Evolutionary conservation across 345 rosid genomes (phyloP).

Genomic region (Rubroshorea leprosula): DNA sequence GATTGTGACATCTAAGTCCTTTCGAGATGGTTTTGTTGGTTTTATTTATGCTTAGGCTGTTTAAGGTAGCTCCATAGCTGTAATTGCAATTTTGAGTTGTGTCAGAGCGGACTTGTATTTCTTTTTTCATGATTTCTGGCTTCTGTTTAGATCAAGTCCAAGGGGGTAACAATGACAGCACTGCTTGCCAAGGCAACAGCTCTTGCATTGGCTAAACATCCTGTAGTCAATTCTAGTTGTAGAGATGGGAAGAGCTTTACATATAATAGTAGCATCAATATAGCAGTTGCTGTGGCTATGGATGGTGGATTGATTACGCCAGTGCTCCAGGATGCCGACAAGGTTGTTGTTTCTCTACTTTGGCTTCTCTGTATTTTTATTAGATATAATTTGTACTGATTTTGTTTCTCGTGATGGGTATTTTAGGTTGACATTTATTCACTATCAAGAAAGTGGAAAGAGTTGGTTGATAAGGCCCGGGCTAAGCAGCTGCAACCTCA

Average conservation of each 20-base stretch:
- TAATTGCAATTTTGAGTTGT: no score
- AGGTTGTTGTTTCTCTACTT: conserved; percentile 39
- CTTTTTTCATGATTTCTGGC: neutral
- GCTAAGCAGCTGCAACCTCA: conserved; percentile 95
- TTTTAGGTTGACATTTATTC: conserved; percentile 85
- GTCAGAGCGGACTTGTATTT: no score
- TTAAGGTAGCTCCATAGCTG: no score
- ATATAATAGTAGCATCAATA: conserved; percentile 72
- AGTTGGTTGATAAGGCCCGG: conserved; percentile 88
- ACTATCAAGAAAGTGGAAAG: conserved; percentile 96
- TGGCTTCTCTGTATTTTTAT: neutral
- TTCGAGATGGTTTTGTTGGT: neutral
- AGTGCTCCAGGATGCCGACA: conserved; percentile 94
- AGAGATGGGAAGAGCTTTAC: conserved; percentile 92
- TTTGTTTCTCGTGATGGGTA: neutral
- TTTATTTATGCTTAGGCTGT: no score
- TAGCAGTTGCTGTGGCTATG: conserved; percentile 95
- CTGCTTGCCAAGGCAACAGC: conserved; percentile 92
- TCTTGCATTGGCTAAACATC: conserved; percentile 79
- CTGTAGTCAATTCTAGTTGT: conserved; percentile 75
- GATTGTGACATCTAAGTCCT: neutral
- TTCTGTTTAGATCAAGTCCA: conserved; percentile 69
- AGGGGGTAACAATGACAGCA: conserved; percentile 97
- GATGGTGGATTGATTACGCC: conserved; percentile 95
- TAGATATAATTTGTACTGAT: neutral